Base-by-base conservation (phyloP, 1,284 basidiomycete species). In the Malassezia brasiliensis region DNA sequence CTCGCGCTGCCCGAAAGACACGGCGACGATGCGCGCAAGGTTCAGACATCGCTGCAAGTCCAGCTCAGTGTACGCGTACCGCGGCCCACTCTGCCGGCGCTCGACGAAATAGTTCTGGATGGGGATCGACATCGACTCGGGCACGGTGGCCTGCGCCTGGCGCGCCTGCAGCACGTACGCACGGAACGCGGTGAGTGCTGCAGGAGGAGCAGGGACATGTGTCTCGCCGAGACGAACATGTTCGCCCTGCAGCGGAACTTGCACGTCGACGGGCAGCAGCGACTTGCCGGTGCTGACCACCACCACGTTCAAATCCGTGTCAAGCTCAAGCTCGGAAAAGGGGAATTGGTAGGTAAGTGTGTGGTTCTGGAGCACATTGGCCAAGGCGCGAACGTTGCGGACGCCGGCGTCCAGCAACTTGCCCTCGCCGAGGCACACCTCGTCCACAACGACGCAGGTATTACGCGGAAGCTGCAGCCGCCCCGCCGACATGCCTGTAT, bases 321-420 rank as follows among this genome's bases (percentile, higher is more conserved):
- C 80, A 66, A 90, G 87, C 11, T 81, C 78, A 68, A 86, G 88
- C 28, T 72, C 70, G 65, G 83, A 85, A 75, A 82, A 90, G 0
- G 88, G 88, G 73, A 90, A 90, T 31, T 80, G 75, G 70, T 90
- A 90, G 11, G 83, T 78, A n/a, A 90, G 76, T 2, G 82, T 84
- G 67, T 88, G 87, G 14, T 78, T 76, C 38, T 77, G 78, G 68
- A 90, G 81, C 53, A 83, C 79, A 46, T 83, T 80, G 58, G 87
- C 84, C n/a, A 86, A 75, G 0, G 83, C 80, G 40, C 78, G 81
- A 32, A 90, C 75, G 64, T 88, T 90, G 56, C 76, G 72, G 5
- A 90, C 69, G 22, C 58, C 62, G 11, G 8, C 79, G 52, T 85
- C 83, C 14, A 78, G 70, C 10, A 89, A 77, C 53, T 79, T 78